Percentiles rank a stretch among this genome's conserved stretches.
These are phyloP conservation scores for Fraxinus velutina DNA, from an alignment of 305 asterid species.

Conservation along the genomic window DNA sequence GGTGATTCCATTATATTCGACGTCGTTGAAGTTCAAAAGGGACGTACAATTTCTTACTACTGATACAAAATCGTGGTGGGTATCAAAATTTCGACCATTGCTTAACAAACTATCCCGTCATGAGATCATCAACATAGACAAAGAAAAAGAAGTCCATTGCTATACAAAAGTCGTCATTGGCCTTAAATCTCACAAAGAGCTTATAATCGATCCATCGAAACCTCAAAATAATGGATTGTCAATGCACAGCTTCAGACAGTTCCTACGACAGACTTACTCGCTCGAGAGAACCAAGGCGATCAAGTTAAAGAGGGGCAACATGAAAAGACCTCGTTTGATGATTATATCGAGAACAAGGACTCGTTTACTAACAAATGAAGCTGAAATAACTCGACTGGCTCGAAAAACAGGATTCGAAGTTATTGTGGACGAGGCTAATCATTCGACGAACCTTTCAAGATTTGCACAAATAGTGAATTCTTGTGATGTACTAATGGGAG, in stretches of 20 bases:
- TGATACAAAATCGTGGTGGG: conserved; percentile 61
- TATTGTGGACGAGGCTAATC: conserved; percentile 44
- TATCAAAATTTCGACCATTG: conserved; percentile 30
- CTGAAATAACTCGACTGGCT: conserved; percentile 28
- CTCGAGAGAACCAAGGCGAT: conserved; percentile 33
- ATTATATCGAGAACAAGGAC: conserved; percentile 56
- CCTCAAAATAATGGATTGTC: conserved; percentile 20
- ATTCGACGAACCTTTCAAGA: conserved; percentile 32
- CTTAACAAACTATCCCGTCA: conserved; percentile 41
- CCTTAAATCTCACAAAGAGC: conserved; percentile 45
- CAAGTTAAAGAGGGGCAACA: conserved; percentile 18
- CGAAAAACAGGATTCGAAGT: conserved; percentile 50
- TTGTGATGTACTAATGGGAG: conserved; percentile 68
- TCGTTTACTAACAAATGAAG: conserved; percentile 47
- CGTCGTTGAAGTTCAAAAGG: conserved; percentile 33
- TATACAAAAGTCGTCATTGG: conserved; percentile 42
- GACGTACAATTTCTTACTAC: conserved; percentile 54
- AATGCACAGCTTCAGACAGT: conserved; percentile 44
- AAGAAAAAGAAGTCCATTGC: conserved; percentile 42
- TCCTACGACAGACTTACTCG: conserved; percentile 46
- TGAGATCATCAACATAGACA: conserved; percentile 41
- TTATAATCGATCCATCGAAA: conserved; percentile 34
- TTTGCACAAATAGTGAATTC: conserved; percentile 61
- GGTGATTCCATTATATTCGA: conserved; percentile 48
- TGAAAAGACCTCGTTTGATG: conserved; percentile 49